Conservation (phyloP, 1,139 yeast genomes). For the Hemisphaericaspora xylanilytica region DNA sequence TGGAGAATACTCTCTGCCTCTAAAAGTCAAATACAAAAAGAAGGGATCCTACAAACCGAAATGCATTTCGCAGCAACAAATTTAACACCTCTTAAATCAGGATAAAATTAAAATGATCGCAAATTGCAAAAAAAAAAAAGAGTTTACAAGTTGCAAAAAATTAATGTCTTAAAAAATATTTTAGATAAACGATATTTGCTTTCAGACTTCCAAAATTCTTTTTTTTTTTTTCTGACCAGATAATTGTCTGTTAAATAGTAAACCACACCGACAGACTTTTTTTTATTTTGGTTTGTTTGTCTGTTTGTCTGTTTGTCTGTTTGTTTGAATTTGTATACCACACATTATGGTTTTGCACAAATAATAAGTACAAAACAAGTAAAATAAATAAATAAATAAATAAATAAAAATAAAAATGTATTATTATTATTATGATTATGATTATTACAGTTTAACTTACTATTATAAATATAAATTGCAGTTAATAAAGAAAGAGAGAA, state of each 20-base stretch:
- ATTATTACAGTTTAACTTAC: too few species aligned
- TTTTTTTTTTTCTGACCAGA: not conserved
- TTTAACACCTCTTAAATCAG: slow-evolving; percentile 2
- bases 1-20: too few species aligned
- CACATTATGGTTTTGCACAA: too few species aligned
- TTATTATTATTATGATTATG: too few species aligned
- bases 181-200: slow-evolving; percentile 1
- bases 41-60: not conserved
- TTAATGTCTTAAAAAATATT: slow-evolving; percentile 1
- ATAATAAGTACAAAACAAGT: too few species aligned
- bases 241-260: slow-evolving; percentile 2
- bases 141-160: not conserved
- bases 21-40: too few species aligned
- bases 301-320: too few species aligned
- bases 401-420: too few species aligned
- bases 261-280: slow-evolving; percentile 2
- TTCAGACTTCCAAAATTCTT: not conserved
- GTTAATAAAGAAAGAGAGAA: too few species aligned
- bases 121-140: not conserved
- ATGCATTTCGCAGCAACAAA: not conserved
- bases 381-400: too few species aligned
- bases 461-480: too few species aligned
- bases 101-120: not conserved
- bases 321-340: too few species aligned
- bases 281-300: not conserved